phyloP scores from a whole-genome alignment of 192 early-diverging fungal genomes.

The Paraglomus brasilianum region DNA sequence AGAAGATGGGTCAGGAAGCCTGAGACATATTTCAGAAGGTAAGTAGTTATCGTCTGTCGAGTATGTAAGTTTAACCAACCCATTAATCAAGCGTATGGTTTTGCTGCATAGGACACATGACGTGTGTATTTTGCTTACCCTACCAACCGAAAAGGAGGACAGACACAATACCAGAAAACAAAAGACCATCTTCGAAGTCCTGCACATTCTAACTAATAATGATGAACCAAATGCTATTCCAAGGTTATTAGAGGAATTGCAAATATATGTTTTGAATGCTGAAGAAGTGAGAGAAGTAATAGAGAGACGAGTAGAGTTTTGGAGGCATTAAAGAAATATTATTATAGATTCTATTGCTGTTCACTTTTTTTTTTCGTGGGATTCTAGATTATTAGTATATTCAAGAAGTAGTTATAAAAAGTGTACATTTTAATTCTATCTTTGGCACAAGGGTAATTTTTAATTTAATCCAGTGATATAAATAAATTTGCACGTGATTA shows the following conservation, averaged over 20 bases:
- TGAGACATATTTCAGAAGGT: conserved; percentile 52
- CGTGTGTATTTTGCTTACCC: conserved; percentile 39
- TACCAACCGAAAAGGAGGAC: conserved; percentile 23
- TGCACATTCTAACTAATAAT: conserved; percentile 42
- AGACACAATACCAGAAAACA: not conserved
- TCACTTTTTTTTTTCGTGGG: no score
- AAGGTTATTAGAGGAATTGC: conserved; percentile 38
- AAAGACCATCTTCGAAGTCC: conserved; percentile 41
- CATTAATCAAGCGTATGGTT: not conserved
- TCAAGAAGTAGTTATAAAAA: no score
- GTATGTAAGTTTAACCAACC: no score
- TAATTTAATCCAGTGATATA: no score
- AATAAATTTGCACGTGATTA: no score
- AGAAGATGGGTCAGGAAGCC: conserved; percentile 48
- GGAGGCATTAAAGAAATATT: conserved; percentile 32
- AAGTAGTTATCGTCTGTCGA: conserved; percentile 1
- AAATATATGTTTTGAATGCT: conserved; percentile 34
- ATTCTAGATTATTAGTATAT: no score
- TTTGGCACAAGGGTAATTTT: no score
- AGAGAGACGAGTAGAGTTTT: conserved; percentile 40
- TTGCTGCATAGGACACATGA: conserved; percentile 37
- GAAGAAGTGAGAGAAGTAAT: conserved; percentile 40
- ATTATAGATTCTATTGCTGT: no score
- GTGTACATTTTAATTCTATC: no score
- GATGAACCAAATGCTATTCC: conserved; percentile 25